phyloP scores from a whole-genome alignment of 1,284 basidiomycete genomes.

The Mycena citricolor region DNA sequence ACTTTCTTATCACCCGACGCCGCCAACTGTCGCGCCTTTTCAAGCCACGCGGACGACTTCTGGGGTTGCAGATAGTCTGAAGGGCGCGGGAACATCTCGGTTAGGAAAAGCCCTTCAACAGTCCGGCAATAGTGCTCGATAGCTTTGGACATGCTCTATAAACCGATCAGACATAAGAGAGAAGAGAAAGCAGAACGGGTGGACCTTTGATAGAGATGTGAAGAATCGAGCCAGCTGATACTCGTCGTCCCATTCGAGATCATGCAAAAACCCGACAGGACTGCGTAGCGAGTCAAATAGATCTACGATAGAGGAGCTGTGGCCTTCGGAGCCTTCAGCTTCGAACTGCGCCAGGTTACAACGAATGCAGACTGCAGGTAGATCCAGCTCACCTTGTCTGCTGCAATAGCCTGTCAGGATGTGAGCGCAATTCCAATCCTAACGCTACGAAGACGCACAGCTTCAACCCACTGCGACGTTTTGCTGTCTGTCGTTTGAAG shows the following conservation, averaged over 20 bases:
- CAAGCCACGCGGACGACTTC: conserved; percentile 92
- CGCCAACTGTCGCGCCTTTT: conserved; percentile 84
- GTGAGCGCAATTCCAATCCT: conserved; percentile 5
- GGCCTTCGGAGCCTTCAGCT: conserved; percentile 79
- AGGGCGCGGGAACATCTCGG: conserved; percentile 90
- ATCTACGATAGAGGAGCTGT: conserved; percentile 95
- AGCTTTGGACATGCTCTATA: conserved; percentile 86
- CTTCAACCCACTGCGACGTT: conserved; percentile 93
- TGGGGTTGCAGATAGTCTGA: conserved; percentile 73
- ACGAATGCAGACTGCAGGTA: neutral
- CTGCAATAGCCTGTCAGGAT: conserved; percentile 68
- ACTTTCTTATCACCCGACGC: conserved; percentile 85
- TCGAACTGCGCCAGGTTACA: conserved; percentile 61
- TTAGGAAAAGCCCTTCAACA: conserved; percentile 88
- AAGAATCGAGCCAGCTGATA: conserved; percentile 90
- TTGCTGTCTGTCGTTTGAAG: conserved; percentile 86
- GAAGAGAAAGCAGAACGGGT: conserved; percentile 11
- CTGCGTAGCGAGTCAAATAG: conserved; percentile 93
- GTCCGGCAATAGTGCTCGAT: conserved; percentile 90
- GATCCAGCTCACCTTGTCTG: conserved; percentile 69
- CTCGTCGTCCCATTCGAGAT: conserved; percentile 89
- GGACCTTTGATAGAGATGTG: conserved; percentile 82
- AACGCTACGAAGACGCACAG: conserved; percentile 49
- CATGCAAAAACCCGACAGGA: conserved; percentile 85
- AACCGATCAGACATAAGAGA: neutral